phyloP scores from a whole-genome alignment of 2,329 filamentous ascomycete species.

The Ophiostoma himal-ulmi region DNA sequence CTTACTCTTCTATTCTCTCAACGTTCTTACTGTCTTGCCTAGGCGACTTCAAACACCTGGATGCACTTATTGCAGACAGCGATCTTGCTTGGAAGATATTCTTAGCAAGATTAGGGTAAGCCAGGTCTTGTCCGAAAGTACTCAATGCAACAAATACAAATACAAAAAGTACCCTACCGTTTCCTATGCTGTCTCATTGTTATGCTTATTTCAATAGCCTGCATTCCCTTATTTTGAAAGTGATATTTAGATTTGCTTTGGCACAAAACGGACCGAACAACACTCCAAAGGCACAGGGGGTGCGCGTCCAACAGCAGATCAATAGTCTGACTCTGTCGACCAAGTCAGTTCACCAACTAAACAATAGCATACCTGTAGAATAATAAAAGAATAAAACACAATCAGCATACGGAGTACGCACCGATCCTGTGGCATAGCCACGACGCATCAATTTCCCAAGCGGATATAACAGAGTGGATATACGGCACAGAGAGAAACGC shows the following conservation, averaged over 20 bases:
- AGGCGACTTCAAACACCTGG: no score
- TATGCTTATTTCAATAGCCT: slow-evolving; percentile 9
- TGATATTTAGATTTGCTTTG: background rate
- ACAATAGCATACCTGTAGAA: background rate
- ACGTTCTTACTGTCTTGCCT: background rate
- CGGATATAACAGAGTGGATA: slow-evolving; percentile 12
- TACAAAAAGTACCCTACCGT: background rate
- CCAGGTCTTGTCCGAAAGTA: background rate
- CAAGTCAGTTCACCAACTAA: background rate
- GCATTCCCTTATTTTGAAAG: background rate
- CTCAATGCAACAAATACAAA: background rate
- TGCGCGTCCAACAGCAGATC: slow-evolving; percentile 9
- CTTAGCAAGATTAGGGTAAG: background rate
- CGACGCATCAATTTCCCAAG: background rate
- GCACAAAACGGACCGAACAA: slow-evolving; percentile 7
- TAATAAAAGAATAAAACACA: background rate
- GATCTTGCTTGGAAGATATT: background rate
- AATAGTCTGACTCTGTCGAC: background rate
- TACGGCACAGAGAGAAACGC: slow-evolving; percentile 2
- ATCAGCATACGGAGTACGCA: background rate
- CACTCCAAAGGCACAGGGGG: background rate
- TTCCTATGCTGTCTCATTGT: slow-evolving; percentile 3
- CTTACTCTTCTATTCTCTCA: background rate
- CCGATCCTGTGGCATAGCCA: slow-evolving; percentile 5
- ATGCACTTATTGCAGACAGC: background rate